Conservation (phyloP, 192 early-diverging fungal species). For the Gonapodya prolifera region DNA sequence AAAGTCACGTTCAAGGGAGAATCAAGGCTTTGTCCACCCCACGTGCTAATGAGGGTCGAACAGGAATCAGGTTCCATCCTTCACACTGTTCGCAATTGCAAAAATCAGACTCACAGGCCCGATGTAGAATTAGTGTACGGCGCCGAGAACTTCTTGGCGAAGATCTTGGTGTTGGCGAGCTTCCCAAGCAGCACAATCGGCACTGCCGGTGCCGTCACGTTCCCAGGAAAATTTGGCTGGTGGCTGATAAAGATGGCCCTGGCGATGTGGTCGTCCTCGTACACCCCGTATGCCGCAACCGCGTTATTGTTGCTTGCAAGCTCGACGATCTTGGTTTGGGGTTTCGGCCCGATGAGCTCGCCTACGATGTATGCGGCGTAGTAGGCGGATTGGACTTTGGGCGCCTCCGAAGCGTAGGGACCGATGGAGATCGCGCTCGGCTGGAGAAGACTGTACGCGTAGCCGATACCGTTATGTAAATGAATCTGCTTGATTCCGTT, state of each 20-base stretch:
- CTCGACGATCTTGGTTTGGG: not conserved
- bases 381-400: not conserved
- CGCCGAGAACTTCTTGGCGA: not conserved
- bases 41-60: not conserved
- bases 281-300: not conserved
- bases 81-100: not conserved
- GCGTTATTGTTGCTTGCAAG: not conserved
- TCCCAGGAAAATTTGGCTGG: not conserved
- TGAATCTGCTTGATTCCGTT: not conserved
- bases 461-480: not conserved
- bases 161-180: not conserved
- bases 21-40: not conserved
- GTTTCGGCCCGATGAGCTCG: not conserved
- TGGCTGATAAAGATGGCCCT: not conserved
- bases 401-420: not conserved
- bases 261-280: not conserved
- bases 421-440: not conserved
- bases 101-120: not conserved
- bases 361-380: not conserved
- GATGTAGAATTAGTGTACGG: not conserved
- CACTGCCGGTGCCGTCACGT: not conserved
- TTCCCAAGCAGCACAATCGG: not conserved
- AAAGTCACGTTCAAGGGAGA: not conserved
- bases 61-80: not conserved
- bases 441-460: not conserved